These are phyloP conservation scores for Echites panduratus DNA, from an alignment of 257 asterid genomes.

Conservation along the genomic window DNA sequence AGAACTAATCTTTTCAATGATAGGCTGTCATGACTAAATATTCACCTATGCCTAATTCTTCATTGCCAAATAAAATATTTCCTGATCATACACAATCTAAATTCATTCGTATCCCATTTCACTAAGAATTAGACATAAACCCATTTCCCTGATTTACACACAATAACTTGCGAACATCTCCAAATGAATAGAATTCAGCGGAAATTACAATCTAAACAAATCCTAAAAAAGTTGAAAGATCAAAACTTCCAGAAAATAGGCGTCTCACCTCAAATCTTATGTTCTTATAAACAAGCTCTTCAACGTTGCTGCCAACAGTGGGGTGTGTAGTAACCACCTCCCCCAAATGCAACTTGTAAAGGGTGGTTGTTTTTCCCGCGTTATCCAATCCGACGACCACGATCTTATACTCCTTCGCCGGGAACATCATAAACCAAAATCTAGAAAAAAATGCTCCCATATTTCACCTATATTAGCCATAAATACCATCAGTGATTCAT, in stretches of 20 bases:
- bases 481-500: neutral
- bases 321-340: slow-evolving; percentile 97
- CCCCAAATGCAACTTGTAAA: slow-evolving; percentile 65
- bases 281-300: slow-evolving; percentile 90
- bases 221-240: neutral
- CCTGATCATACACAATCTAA: neutral
- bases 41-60: neutral
- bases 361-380: slow-evolving; percentile 99
- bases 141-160: neutral
- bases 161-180: neutral
- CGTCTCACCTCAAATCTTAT: slow-evolving; percentile 78
- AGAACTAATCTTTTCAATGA: neutral
- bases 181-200: neutral
- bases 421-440: slow-evolving; percentile 93
- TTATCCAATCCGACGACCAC: slow-evolving; percentile 94
- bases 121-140: neutral
- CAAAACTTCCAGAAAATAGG: neutral
- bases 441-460: slow-evolving; percentile 86
- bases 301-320: slow-evolving; percentile 97
- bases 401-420: slow-evolving; percentile 97
- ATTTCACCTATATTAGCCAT: slow-evolving; percentile 14
- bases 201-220: neutral
- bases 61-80: neutral
- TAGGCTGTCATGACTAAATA: neutral
- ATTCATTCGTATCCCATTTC: neutral